A percentile compares a stretch with the other conserved stretches of the same genome.
Conservation (phyloP, 768 basidiomycete genomes). For the Phaeotremella fagi region DNA sequence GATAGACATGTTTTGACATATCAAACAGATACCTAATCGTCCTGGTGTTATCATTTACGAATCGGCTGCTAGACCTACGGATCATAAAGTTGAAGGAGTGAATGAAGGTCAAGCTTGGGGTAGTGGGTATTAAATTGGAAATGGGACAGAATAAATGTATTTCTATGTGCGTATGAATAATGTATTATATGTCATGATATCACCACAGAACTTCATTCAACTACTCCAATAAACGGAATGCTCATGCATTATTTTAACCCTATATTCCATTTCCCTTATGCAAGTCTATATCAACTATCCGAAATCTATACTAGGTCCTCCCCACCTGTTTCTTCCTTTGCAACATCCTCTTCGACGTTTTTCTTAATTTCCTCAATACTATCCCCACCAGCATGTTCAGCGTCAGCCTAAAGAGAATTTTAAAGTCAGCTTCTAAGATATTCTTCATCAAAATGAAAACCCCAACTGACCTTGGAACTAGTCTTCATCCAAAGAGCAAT, state of each 20-base stretch:
- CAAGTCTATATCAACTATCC: no score
- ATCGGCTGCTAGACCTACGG: constrained; percentile 75
- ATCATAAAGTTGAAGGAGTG: constrained; percentile 55
- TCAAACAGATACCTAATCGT: constrained; percentile 62
- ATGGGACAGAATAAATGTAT: background rate
- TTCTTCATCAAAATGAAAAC: background rate
- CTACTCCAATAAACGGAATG: no score
- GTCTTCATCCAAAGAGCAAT: constrained; percentile 44
- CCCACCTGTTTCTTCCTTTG: no score
- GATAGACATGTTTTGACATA: background rate
- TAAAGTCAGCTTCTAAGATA: constrained; percentile 1
- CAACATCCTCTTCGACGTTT: constrained; percentile 25
- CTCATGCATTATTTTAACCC: no score
- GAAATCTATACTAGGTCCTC: no score
- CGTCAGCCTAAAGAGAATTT: constrained; percentile 30
- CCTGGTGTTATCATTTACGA: constrained; percentile 86
- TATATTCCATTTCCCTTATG: no score
- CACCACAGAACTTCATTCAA: no score
- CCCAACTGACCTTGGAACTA: constrained; percentile 30
- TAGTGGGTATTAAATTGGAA: background rate
- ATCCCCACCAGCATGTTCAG: constrained; percentile 35
- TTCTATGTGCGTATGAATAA: background rate
- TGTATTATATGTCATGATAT: no score
- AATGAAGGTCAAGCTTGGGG: constrained; percentile 10
- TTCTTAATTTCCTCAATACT: constrained; percentile 31